Evolutionary conservation across 371 early-diverging fungal species (phyloP).

Genomic region (Enteropsectra breve): DNA sequence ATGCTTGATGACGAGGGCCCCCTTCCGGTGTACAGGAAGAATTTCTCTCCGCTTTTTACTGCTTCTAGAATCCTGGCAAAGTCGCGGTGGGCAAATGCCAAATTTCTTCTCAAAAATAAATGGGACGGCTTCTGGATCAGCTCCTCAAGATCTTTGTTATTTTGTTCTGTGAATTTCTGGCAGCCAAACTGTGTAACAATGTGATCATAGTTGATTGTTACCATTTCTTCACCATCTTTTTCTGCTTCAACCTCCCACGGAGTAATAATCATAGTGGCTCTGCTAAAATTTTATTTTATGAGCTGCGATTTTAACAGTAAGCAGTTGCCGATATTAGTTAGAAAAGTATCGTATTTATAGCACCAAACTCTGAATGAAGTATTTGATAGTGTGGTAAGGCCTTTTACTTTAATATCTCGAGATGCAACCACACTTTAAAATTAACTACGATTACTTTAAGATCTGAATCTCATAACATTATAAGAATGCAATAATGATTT

Average conservation of each 20-base stretch:
- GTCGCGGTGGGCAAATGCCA: slow-evolving; percentile 96
- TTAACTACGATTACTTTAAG: no score
- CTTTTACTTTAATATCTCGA: no score
- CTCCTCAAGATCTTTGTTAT: slow-evolving; percentile 70
- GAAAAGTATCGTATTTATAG: no score
- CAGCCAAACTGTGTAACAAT: slow-evolving; percentile 87
- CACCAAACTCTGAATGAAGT: no score
- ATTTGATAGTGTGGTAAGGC: no score
- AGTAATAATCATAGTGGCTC: slow-evolving; percentile 25
- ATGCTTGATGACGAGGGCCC: slow-evolving; percentile 87
- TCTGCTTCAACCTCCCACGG: slow-evolving; percentile 42
- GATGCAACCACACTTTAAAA: no score
- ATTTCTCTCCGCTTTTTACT: slow-evolving; percentile 75
- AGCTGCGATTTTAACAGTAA: no score
- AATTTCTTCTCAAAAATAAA: slow-evolving; percentile 74
- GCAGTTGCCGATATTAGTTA: no score
- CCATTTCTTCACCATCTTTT: slow-evolving; percentile 62
- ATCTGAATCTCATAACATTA: no score
- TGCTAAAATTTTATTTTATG: neutral
- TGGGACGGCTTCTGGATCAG: slow-evolving; percentile 76
- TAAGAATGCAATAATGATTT: no score
- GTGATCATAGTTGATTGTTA: slow-evolving; percentile 88
- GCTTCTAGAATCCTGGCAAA: slow-evolving; percentile 74
- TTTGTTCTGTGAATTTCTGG: slow-evolving; percentile 66
- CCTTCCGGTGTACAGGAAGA: slow-evolving; percentile 97